A percentile compares a stretch with the other conserved stretches of the same genome.
Evolutionary conservation across 257 asterid species (phyloP).

Genomic region (Capsicum baccatum): DNA sequence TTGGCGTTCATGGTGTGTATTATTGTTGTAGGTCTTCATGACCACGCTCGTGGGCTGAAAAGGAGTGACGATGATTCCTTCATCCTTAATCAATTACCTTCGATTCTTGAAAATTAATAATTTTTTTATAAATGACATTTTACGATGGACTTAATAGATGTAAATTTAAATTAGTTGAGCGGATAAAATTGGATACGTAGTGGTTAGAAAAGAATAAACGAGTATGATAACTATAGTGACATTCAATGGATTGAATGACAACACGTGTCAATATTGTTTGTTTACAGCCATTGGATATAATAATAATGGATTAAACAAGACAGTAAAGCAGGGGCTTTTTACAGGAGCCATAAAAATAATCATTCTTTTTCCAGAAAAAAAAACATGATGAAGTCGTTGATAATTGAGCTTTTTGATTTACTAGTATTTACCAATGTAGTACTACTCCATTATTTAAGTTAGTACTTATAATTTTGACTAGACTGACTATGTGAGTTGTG

Average conservation of each 20-base stretch:
- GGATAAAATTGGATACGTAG: too few relatives aligned
- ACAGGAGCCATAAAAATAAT: constrained; percentile 19
- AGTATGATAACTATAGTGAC: too few relatives aligned
- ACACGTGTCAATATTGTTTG: not conserved
- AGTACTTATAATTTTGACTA: not conserved
- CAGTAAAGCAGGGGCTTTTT: not conserved
- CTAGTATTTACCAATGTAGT: not conserved
- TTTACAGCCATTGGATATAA: not conserved
- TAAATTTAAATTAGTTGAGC: not conserved
- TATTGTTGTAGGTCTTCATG: not conserved
- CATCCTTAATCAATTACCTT: not conserved
- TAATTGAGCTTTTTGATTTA: not conserved
- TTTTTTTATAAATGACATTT: not conserved
- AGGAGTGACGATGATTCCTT: not conserved
- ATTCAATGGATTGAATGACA: not conserved
- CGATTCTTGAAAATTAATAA: too few relatives aligned
- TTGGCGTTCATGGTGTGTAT: too few relatives aligned
- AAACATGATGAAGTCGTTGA: not conserved
- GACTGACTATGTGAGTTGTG: constrained; percentile 12
- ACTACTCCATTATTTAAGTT: not conserved
- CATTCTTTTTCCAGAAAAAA: not conserved
- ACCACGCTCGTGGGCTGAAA: not conserved
- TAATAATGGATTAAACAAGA: not conserved
- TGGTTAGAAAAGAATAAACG: too few relatives aligned
- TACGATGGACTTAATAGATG: accelerated